Evolutionary conservation across 768 basidiomycete species (phyloP).

Genomic region (Auricularia cornea): DNA sequence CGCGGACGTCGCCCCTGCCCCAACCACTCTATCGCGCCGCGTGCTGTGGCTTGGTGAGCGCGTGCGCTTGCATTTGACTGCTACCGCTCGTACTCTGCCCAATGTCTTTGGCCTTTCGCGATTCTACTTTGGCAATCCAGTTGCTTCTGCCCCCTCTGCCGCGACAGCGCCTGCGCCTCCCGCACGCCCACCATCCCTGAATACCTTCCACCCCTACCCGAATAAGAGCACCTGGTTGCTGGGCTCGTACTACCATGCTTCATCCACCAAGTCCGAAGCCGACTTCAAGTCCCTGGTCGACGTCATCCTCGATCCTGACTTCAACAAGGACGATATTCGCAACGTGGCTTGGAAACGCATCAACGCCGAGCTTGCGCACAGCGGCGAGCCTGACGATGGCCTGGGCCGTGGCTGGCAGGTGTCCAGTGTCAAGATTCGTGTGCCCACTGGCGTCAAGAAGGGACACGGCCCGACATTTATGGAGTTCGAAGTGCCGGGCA

Average conservation of each 20-base stretch:
- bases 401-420: constrained; percentile 17
- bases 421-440: constrained; percentile 15
- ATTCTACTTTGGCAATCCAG: background rate
- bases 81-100: background rate
- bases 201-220: background rate
- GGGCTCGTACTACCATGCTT: background rate
- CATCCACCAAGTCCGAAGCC: background rate
- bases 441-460: constrained; percentile 16
- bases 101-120: background rate
- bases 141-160: background rate
- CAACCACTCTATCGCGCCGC: background rate
- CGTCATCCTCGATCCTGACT: constrained; percentile 10
- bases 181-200: no score
- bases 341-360: constrained; percentile 19
- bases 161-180: background rate
- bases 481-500: constrained; percentile 7
- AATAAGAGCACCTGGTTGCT: background rate
- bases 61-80: background rate
- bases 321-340: constrained; percentile 12
- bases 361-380: constrained; percentile 12
- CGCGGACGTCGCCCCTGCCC: background rate
- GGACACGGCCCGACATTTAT: background rate
- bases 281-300: background rate
- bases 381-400: constrained; percentile 11
- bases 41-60: background rate